phyloP scores from a whole-genome alignment of 768 basidiomycete species.

The Stropharia rugosoannulata region DNA sequence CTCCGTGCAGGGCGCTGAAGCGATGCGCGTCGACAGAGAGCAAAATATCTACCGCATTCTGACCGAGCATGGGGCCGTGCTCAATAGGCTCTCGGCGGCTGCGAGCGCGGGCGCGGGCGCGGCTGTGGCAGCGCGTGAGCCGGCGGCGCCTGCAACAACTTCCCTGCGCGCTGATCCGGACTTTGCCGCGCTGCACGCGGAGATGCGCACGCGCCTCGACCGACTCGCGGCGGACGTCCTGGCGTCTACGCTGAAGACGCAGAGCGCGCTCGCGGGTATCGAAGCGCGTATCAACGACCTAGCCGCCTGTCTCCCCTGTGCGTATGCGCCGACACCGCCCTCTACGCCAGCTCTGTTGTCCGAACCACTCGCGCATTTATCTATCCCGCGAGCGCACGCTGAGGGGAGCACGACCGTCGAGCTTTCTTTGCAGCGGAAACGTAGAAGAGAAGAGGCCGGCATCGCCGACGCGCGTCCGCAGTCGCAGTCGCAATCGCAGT shows the following conservation, averaged over 20 bases:
- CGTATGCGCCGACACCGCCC: not conserved
- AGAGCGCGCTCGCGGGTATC: not conserved
- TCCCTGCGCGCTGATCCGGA: not conserved
- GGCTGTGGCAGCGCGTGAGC: not conserved
- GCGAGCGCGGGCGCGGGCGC: not conserved
- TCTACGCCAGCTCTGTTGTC: not conserved
- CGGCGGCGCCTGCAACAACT: too few species aligned
- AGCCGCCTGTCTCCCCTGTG: not conserved
- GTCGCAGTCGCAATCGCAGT: not conserved
- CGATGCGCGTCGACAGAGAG: not conserved
- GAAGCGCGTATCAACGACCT: not conserved
- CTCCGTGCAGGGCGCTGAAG: not conserved
- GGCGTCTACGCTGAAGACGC: not conserved
- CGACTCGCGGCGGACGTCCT: slow-evolving; percentile 1
- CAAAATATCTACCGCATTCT: slow-evolving; percentile 9
- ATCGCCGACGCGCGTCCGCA: not conserved
- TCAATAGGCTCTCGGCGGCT: not conserved
- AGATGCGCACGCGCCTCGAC: slow-evolving; percentile 5
- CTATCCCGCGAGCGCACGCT: not conserved
- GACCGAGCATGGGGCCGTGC: not conserved
- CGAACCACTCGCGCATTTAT: not conserved
- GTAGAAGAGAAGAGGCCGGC: not conserved
- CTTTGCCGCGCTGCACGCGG: slow-evolving; percentile 1
- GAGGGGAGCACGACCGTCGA: not conserved
- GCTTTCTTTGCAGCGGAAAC: not conserved